phyloP scores from a whole-genome alignment of 441 rosid genomes.

The Sinapis alba region DNA sequence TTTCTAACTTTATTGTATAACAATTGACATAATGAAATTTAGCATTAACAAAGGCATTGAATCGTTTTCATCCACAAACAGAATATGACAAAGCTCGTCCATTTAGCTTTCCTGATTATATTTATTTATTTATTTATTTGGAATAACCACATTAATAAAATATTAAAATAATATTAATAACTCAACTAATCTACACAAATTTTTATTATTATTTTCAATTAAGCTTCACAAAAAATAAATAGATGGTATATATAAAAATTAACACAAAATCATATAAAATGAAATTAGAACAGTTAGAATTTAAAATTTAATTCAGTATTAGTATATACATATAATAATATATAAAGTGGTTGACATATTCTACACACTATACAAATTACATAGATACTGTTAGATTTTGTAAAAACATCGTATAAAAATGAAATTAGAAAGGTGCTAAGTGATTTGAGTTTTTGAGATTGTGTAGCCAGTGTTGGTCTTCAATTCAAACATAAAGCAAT shows the following conservation, averaged over 20 bases:
- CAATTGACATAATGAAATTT: neutral
- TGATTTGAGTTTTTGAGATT: too few species aligned
- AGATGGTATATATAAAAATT: neutral
- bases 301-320: too few species aligned
- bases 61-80: neutral
- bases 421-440: too few species aligned
- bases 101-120: neutral
- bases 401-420: too few species aligned
- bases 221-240: neutral
- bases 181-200: neutral
- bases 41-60: neutral
- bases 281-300: neutral
- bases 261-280: neutral
- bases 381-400: too few species aligned
- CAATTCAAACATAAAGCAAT: too few species aligned
- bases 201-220: neutral
- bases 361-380: too few species aligned
- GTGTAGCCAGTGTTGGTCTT: too few species aligned
- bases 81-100: neutral
- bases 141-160: neutral
- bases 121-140: too few species aligned
- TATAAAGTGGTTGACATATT: too few species aligned
- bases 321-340: too few species aligned
- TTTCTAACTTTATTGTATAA: neutral
- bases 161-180: neutral